phyloP scores from a whole-genome alignment of 306 rosid genomes.

The Heteromeles arbutifolia region DNA sequence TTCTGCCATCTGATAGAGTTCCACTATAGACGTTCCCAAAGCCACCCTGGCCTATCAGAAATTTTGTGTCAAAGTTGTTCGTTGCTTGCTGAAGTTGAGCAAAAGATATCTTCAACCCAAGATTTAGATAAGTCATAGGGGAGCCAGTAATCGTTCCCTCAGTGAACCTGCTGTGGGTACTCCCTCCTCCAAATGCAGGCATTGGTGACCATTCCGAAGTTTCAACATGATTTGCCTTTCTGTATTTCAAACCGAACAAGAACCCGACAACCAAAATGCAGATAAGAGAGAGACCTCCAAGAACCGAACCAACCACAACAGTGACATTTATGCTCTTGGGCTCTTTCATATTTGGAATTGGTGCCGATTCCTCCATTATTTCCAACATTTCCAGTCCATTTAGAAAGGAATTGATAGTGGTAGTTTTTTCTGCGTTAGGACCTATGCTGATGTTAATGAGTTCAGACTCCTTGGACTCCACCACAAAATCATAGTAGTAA shows the following conservation, averaged over 20 bases:
- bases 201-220: constrained; percentile 30
- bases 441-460: constrained; percentile 25
- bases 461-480: constrained; percentile 19
- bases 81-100: constrained; percentile 37
- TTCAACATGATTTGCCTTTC: constrained; percentile 15
- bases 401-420: constrained; percentile 6
- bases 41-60: constrained; percentile 44
- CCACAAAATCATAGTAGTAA: constrained; percentile 17
- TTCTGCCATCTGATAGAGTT: constrained; percentile 20
- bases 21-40: constrained; percentile 53
- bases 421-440: background rate
- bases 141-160: constrained; percentile 21
- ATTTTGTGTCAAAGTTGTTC: constrained; percentile 26
- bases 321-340: background rate
- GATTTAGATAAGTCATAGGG: constrained; percentile 22
- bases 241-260: constrained; percentile 11
- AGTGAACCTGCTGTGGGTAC: constrained; percentile 27
- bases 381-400: constrained; percentile 49
- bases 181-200: constrained; percentile 35
- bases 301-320: constrained; percentile 17
- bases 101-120: constrained; percentile 37
- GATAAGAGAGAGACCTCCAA: constrained; percentile 29
- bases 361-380: constrained; percentile 2
- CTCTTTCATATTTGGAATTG: background rate
- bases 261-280: constrained; percentile 15